Conservation (phyloP, 768 basidiomycete species). For the Suillus tomentosus region DNA sequence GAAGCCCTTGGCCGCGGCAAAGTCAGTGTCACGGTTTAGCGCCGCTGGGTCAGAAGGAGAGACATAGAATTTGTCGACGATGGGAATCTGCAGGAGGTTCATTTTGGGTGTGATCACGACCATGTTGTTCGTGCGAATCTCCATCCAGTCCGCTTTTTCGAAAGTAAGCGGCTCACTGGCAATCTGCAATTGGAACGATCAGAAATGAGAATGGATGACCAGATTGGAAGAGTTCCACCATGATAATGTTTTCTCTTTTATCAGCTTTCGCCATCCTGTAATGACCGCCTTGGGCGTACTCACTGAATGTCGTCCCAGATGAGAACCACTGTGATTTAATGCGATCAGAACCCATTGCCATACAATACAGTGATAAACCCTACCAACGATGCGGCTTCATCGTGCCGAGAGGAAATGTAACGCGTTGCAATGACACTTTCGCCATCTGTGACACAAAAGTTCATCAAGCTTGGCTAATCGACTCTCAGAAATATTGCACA, state of each 20-base stretch:
- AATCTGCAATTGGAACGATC: constrained; percentile 45
- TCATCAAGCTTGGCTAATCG: constrained; percentile 81
- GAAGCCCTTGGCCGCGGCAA: constrained; percentile 87
- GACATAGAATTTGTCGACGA: constrained; percentile 92
- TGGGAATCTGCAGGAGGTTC: constrained; percentile 92
- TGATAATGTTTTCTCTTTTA: constrained; percentile 94
- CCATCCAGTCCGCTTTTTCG: constrained; percentile 99
- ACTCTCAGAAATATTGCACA: neutral
- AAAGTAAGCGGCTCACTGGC: constrained; percentile 96
- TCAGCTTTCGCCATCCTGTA: constrained; percentile 96
- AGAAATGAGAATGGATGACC: constrained; percentile 17
- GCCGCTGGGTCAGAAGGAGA: constrained; percentile 79
- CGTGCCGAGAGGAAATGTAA: constrained; percentile 89
- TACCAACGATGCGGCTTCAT: constrained; percentile 91
- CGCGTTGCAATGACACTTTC: constrained; percentile 91
- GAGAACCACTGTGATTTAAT: constrained; percentile 75
- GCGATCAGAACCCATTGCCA: constrained; percentile 11
- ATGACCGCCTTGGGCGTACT: constrained; percentile 85
- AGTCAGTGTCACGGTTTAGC: constrained; percentile 69
- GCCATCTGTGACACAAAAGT: constrained; percentile 97
- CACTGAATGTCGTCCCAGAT: constrained; percentile 91
- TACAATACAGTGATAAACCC: constrained; percentile 7
- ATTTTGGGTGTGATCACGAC: constrained; percentile 94
- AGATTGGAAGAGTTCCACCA: constrained; percentile 45
- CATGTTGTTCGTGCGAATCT: constrained; percentile 96